These are phyloP conservation scores for Lichtheimia hyalospora DNA, from an alignment of 371 early-diverging fungal species.

Conservation along the genomic window DNA sequence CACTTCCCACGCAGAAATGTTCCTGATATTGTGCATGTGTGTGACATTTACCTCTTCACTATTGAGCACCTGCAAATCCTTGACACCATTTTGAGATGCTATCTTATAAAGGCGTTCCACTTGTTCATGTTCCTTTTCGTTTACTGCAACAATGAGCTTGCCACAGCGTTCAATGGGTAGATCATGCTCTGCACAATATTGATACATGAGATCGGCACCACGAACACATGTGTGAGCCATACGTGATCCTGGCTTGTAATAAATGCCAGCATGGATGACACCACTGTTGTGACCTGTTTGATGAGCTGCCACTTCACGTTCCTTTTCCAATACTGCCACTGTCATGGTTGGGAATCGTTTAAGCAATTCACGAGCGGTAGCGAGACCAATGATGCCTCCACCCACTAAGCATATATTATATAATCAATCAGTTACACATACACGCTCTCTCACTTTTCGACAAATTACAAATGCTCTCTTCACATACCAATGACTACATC, in stretches of 20 bases:
- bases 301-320: conserved; percentile 51
- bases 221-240: conserved; percentile 52
- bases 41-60: conserved; percentile 34
- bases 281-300: conserved; percentile 54
- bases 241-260: conserved; percentile 48
- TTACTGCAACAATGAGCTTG: conserved; percentile 49
- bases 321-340: conserved; percentile 49
- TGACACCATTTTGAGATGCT: conserved; percentile 45
- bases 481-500: conserved; percentile 48
- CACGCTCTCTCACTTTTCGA: no score
- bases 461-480: background rate
- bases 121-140: conserved; percentile 43
- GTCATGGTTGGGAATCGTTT: conserved; percentile 48
- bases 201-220: conserved; percentile 51
- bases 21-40: background rate
- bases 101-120: conserved; percentile 40
- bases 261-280: conserved; percentile 54
- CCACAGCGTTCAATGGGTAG: conserved; percentile 50
- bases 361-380: conserved; percentile 50
- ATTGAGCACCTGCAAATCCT: conserved; percentile 45
- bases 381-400: conserved; percentile 38
- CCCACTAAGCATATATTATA: conserved; percentile 9
- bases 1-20: background rate
- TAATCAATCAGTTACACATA: background rate
- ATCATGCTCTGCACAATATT: conserved; percentile 48